These are phyloP conservation scores for Urostyla sp. DNA, from an alignment of 73 alveolate genomes.

Conservation along the genomic window DNA sequence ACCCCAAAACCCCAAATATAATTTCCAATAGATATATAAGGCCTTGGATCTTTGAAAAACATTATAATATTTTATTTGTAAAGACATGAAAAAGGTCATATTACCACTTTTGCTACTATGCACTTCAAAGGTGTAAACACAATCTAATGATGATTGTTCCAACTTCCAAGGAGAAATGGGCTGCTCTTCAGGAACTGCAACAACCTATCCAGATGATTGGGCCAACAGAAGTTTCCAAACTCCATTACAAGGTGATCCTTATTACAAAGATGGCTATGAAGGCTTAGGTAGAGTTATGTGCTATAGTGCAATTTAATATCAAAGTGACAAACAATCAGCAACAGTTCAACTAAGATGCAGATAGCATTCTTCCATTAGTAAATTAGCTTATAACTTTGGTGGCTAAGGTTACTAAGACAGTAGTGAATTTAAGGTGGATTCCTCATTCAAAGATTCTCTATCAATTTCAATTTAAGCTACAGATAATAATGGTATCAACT, in stretches of 20 bases:
- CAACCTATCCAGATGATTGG: slow-evolving; percentile 90
- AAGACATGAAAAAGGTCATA: too few relatives aligned
- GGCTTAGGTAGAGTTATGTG: slow-evolving; percentile 89
- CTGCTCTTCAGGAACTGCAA: slow-evolving; percentile 78
- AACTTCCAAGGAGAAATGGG: slow-evolving; percentile 90
- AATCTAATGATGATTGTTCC: slow-evolving; percentile 73
- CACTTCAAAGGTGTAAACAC: slow-evolving; percentile 22
- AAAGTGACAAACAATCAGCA: slow-evolving; percentile 74
- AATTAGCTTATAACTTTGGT: slow-evolving; percentile 63
- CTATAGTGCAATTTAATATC: slow-evolving; percentile 79
- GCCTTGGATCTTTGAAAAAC: too few relatives aligned
- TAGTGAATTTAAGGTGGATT: slow-evolving; percentile 53
- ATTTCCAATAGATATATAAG: too few relatives aligned
- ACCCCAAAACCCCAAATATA: too few relatives aligned
- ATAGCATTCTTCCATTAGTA: slow-evolving; percentile 72
- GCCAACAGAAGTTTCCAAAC: slow-evolving; percentile 89
- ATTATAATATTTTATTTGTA: too few relatives aligned
- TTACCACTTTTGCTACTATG: too few relatives aligned
- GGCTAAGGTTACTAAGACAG: slow-evolving; percentile 54
- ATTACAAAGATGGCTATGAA: slow-evolving; percentile 82
- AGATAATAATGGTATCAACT: slow-evolving; percentile 64
- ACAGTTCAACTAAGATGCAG: slow-evolving; percentile 83
- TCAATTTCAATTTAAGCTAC: slow-evolving; percentile 61
- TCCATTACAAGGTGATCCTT: slow-evolving; percentile 86
- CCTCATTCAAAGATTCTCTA: slow-evolving; percentile 59